Conservation (phyloP, 164 flowering plant species). For the Saururus chinensis region DNA sequence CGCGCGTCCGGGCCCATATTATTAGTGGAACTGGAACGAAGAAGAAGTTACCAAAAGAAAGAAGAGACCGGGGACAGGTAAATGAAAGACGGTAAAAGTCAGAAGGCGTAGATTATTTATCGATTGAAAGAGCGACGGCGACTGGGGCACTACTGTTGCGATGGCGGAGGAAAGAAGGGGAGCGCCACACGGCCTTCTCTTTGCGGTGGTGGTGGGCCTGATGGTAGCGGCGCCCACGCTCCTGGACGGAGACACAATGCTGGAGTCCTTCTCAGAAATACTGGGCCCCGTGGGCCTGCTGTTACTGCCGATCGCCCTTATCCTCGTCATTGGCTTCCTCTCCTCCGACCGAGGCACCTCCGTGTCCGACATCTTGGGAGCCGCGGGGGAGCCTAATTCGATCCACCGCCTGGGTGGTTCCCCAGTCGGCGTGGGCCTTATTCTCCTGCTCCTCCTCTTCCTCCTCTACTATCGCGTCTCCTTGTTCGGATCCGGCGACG, state of each 20-base stretch:
- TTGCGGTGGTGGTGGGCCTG: constrained; percentile 46
- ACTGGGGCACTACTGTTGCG: neutral
- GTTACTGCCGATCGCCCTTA: constrained; percentile 61
- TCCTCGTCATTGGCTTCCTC: constrained; percentile 66
- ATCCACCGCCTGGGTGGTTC: constrained; percentile 85
- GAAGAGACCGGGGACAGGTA: no score
- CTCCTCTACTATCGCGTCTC: constrained; percentile 58
- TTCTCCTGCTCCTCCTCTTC: constrained; percentile 53
- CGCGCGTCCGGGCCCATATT: no score
- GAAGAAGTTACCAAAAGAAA: no score
- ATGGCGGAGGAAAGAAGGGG: constrained; percentile 30
- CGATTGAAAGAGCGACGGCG: neutral
- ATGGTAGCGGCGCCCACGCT: constrained; percentile 36
- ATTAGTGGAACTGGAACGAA: no score
- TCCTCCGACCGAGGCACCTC: constrained; percentile 64
- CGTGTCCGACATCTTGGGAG: constrained; percentile 31
- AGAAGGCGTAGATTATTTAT: no score
- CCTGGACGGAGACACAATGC: constrained; percentile 39
- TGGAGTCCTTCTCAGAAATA: constrained; percentile 48
- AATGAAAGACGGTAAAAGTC: no score
- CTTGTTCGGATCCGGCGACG: constrained; percentile 57
- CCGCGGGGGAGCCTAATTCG: constrained; percentile 60
- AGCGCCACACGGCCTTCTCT: constrained; percentile 50
- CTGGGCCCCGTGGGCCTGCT: constrained; percentile 59
- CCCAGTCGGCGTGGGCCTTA: constrained; percentile 74